Base-by-base conservation (phyloP, 768 basidiomycete genomes). In the Mycena haematopus region DNA sequence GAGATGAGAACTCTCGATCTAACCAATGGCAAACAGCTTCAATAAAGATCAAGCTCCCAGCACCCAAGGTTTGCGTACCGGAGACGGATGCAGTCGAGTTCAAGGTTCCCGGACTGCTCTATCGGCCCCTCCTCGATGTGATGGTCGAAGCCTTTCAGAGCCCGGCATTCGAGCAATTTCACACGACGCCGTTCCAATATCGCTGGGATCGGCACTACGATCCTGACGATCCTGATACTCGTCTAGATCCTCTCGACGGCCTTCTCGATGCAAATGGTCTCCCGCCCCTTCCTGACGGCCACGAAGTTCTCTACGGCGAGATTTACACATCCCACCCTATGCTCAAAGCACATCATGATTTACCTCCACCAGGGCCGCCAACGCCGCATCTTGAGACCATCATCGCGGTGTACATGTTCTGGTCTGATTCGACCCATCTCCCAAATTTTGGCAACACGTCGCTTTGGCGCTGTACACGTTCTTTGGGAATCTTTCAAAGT, bases 401-500 rank as follows among this genome's bases (percentile, higher is more conserved):
- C 19, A 63, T 73, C 21, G 68, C 63, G 2, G 62, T 68, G 0
- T 52, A 70, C 31, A 73, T 75, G 74, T 66, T 72, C 22, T 74
- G 69, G 66, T 73, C 72, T 0, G 74, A 75, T 53, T 56, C 68
- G 0, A 75, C 74, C 3, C 69, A 72, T 36, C 66, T 74, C 10
- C 54, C 71, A 0, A 56, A 49, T 5, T 75, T 75, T 45, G 74
- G 73, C 4, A 57, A 46, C 29, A 71, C 69, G 0, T 63, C 67
- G 0, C 59, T 75, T 0, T 79, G 76, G 78, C 77, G 1, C 31
- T 74, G 0, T 78, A 78, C 49, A 58, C 73, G 0, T 74, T 68
- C 44, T 74, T 78, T 49, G 78, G 76, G 0, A 73, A 73, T 40
- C 59, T 69, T 6, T 77, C 78, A 3, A 80, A 80, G 52, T 78